These are phyloP conservation scores for Diospyros kaki DNA, from an alignment of 148 eudicot genomes.

Conservation along the genomic window DNA sequence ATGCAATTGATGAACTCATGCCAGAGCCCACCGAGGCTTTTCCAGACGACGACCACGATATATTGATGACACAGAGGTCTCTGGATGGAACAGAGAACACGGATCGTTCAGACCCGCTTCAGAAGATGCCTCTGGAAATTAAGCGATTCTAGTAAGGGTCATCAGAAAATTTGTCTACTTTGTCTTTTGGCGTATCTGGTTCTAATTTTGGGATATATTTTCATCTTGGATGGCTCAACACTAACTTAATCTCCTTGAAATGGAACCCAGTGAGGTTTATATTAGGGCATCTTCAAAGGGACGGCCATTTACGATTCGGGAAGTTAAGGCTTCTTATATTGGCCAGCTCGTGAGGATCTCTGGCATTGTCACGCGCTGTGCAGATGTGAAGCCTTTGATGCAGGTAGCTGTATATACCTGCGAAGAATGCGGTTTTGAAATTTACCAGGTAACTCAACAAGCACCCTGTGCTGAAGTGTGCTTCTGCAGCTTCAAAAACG, in stretches of 20 bases:
- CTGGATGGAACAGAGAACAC: conserved; percentile 68
- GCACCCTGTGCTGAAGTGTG: not conserved
- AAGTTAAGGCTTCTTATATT: conserved; percentile 90
- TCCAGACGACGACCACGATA: conserved; percentile 89
- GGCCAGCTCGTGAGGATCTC: conserved; percentile 92
- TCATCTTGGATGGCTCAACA: not conserved
- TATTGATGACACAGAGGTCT: conserved; percentile 89
- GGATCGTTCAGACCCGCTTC: conserved; percentile 66
- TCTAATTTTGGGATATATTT: not conserved
- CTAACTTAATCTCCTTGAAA: not conserved
- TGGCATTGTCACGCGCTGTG: conserved; percentile 95
- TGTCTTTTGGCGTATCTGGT: not conserved
- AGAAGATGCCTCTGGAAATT: conserved; percentile 91
- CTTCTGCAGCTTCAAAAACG: not conserved
- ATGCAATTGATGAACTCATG: conserved; percentile 80
- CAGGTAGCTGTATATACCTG: conserved; percentile 98
- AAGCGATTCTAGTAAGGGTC: conserved; percentile 74
- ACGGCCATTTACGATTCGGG: conserved; percentile 85
- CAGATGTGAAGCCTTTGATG: conserved; percentile 98
- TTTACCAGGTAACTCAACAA: conserved; percentile 68
- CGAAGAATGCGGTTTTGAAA: conserved; percentile 97
- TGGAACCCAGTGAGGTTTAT: conserved; percentile 78
- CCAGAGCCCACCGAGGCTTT: conserved; percentile 92
- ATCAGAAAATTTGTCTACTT: not conserved
- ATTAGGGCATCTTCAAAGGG: conserved; percentile 82